phyloP scores from a whole-genome alignment of 192 early-diverging fungal genomes.

The Chytriomyces sp. region DNA sequence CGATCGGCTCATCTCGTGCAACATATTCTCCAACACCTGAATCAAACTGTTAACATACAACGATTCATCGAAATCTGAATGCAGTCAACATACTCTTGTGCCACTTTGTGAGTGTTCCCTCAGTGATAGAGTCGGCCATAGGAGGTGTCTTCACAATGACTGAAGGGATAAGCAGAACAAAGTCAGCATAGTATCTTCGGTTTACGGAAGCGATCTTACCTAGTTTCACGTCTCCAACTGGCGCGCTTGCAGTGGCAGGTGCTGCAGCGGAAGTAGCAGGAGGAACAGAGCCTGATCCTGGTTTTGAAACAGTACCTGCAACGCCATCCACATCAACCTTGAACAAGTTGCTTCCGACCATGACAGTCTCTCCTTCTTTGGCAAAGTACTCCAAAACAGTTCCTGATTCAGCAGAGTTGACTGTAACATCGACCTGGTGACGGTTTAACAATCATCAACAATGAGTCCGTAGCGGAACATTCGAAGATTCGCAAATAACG shows the following conservation, averaged over 20 bases:
- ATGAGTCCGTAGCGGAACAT: too few species aligned
- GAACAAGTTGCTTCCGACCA: slow-evolving; percentile 90
- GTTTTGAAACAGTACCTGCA: slow-evolving; percentile 54
- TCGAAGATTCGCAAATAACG: background rate
- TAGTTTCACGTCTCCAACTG: background rate
- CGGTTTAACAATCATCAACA: slow-evolving; percentile 1
- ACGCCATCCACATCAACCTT: slow-evolving; percentile 80
- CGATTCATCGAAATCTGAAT: slow-evolving; percentile 54
- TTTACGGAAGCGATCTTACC: background rate
- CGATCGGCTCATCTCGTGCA: slow-evolving; percentile 90
- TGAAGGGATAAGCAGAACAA: background rate
- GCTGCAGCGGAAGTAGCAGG: slow-evolving; percentile 35
- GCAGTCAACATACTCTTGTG: slow-evolving; percentile 79
- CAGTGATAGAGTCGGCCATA: slow-evolving; percentile 98
- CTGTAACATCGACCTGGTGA: slow-evolving; percentile 88
- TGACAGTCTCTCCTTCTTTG: slow-evolving; percentile 88
- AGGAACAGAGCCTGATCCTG: slow-evolving; percentile 26
- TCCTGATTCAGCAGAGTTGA: slow-evolving; percentile 94
- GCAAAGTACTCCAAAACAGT: slow-evolving; percentile 82
- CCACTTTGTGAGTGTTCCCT: slow-evolving; percentile 96
- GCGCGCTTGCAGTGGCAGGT: slow-evolving; percentile 39
- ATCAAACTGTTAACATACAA: background rate
- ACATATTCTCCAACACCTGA: slow-evolving; percentile 95
- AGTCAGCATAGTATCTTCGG: too few species aligned
- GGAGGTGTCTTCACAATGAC: slow-evolving; percentile 87